phyloP scores from a whole-genome alignment of 2,329 filamentous ascomycete species.

The Colletotrichum cuscutae region DNA sequence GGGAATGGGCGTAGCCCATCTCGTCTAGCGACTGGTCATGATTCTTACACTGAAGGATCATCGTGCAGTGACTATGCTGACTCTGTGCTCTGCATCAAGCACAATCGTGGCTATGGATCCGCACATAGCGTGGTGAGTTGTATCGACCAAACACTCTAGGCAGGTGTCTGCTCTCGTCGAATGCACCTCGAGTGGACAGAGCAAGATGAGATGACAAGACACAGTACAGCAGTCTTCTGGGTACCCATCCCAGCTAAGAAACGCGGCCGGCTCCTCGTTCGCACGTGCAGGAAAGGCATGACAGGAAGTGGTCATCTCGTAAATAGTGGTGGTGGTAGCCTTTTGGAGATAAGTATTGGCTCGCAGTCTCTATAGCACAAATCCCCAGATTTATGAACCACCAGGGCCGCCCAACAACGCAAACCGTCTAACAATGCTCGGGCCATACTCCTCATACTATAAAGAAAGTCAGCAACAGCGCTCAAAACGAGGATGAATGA shows the following conservation, averaged over 20 bases:
- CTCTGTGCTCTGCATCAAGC: too few species aligned
- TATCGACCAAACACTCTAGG: too few species aligned
- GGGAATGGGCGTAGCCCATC: too few species aligned
- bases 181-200: not conserved
- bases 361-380: conserved; percentile 13
- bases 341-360: conserved; percentile 11
- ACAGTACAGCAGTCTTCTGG: not conserved
- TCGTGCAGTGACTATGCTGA: too few species aligned
- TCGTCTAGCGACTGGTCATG: too few species aligned
- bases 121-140: too few species aligned
- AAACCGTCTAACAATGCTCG: conserved; percentile 94
- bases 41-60: too few species aligned
- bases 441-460: conserved; percentile 94
- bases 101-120: too few species aligned
- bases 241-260: not conserved
- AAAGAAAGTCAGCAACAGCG: conserved; percentile 35
- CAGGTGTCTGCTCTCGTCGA: too few species aligned
- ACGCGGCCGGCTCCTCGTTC: not conserved
- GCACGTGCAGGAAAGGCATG: conserved; percentile 10
- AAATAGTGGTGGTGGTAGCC: conserved; percentile 8
- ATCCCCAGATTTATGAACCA: conserved; percentile 65
- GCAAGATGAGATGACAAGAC: not conserved
- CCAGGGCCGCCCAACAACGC: conserved; percentile 93
- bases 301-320: conserved; percentile 26
- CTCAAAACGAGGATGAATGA: too few species aligned